Percentiles rank a stretch among this genome's conserved stretches.
Conservation (phyloP, 169 alveolate species). For the Plasmodium relictum region DNA sequence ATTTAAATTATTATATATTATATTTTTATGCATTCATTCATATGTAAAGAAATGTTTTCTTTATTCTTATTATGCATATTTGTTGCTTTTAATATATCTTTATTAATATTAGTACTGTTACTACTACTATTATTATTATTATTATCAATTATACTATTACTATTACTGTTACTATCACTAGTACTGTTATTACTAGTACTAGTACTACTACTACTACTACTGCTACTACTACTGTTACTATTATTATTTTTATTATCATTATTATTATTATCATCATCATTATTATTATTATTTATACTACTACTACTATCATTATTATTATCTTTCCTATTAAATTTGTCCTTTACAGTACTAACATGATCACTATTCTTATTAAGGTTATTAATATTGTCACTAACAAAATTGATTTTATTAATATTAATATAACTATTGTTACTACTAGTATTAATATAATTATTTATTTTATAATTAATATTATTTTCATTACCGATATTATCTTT, state of each 20-base stretch:
- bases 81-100: neutral
- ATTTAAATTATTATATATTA: no score
- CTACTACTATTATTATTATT: neutral
- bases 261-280: neutral
- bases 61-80: neutral
- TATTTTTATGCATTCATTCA: neutral
- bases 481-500: neutral
- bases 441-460: neutral
- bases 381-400: neutral
- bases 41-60: neutral
- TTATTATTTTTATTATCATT: neutral
- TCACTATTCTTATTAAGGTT: neutral
- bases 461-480: no score
- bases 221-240: neutral
- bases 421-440: neutral
- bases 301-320: no score
- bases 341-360: neutral
- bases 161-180: neutral
- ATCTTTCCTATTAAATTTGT: no score
- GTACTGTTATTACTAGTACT: neutral
- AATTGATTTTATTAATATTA: no score
- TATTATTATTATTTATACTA: neutral
- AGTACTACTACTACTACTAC: neutral
- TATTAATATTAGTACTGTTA: neutral
- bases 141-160: neutral